These are phyloP conservation scores for Phoma herbarum DNA, from an alignment of 2,329 filamentous ascomycete species.

Conservation along the genomic window DNA sequence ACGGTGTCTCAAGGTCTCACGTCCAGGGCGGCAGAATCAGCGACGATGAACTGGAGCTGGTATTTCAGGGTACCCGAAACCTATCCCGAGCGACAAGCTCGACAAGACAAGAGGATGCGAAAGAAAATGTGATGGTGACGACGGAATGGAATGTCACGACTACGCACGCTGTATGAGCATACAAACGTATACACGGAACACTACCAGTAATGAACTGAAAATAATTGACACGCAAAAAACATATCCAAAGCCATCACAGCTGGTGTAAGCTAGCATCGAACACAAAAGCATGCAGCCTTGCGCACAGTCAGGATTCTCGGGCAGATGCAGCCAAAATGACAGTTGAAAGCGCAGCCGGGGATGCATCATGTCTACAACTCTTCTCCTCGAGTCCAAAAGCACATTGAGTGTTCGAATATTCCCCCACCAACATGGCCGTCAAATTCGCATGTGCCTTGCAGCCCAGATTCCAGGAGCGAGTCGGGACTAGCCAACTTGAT, in stretches of 20 bases:
- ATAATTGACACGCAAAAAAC: neutral
- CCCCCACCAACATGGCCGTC: neutral
- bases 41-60: slow-evolving; percentile 32
- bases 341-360: neutral
- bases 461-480: neutral
- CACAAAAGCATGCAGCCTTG: neutral
- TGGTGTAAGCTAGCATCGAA: neutral
- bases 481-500: neutral
- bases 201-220: neutral
- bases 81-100: neutral
- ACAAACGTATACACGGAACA: neutral
- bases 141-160: slow-evolving; percentile 27
- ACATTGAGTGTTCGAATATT: neutral
- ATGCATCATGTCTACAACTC: neutral
- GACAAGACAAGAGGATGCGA: slow-evolving; percentile 21
- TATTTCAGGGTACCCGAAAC: slow-evolving; percentile 26
- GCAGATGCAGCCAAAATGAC: neutral
- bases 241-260: neutral
- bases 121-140: slow-evolving; percentile 29
- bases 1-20: slow-evolving; percentile 15
- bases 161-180: slow-evolving; percentile 15
- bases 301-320: neutral
- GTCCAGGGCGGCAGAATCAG: slow-evolving; percentile 18
- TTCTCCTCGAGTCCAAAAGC: neutral
- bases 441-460: neutral